These are phyloP conservation scores for Sindora glabra DNA, from an alignment of 306 rosid genomes.

Conservation along the genomic window DNA sequence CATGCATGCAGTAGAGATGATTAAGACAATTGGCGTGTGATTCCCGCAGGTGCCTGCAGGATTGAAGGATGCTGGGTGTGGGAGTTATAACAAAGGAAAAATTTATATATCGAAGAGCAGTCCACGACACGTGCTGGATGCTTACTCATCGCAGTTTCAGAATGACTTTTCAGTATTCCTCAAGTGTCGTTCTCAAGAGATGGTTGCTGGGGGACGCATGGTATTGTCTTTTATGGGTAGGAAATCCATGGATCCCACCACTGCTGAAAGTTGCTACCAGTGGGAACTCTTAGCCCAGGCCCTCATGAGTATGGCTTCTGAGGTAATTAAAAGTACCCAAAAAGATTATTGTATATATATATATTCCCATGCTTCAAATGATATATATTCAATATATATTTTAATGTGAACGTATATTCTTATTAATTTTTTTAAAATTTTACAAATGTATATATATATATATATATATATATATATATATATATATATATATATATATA, in stretches of 20 bases:
- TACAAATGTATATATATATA: too few relatives aligned
- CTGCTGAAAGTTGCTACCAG: slow-evolving; percentile 32
- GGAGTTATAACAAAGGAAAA: slow-evolving; percentile 48
- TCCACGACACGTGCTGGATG: slow-evolving; percentile 43
- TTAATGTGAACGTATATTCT: too few relatives aligned
- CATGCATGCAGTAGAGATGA: too few relatives aligned
- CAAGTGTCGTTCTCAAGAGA: slow-evolving; percentile 44
- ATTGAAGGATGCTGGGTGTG: neutral
- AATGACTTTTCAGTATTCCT: slow-evolving; percentile 45
- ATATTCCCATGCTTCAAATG: too few relatives aligned
- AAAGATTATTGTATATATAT: too few relatives aligned
- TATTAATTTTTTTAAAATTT: too few relatives aligned
- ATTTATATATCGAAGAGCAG: slow-evolving; percentile 61
- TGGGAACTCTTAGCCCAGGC: slow-evolving; percentile 70
- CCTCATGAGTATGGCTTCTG: slow-evolving; percentile 43
- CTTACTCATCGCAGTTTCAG: slow-evolving; percentile 48
- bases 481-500: too few relatives aligned
- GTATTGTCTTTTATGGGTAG: slow-evolving; percentile 63
- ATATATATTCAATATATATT: too few relatives aligned
- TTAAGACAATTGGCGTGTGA: too few relatives aligned
- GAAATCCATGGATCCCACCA: slow-evolving; percentile 41
- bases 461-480: too few relatives aligned
- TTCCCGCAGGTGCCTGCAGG: slow-evolving; percentile 34
- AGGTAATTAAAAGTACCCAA: slow-evolving; percentile 40
- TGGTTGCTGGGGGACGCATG: slow-evolving; percentile 46